Evolutionary conservation across 1,284 basidiomycete species (phyloP).

Genomic region (Xerocomus amazonicus): DNA sequence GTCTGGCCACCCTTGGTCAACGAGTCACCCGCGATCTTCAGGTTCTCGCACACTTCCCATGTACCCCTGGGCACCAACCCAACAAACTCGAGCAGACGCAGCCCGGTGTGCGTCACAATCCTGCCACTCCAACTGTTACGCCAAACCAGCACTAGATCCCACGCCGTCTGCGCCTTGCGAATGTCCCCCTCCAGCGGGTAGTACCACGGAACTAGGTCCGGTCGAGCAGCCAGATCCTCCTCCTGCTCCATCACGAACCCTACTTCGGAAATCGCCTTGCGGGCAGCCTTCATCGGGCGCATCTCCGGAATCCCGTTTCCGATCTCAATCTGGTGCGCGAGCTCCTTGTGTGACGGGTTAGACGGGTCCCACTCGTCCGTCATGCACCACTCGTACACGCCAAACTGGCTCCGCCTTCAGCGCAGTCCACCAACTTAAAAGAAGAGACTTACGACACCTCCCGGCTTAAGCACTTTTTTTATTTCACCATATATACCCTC

Average conservation of each 20-base stretch:
- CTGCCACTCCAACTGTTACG: constrained; percentile 88
- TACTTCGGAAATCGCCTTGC: constrained; percentile 78
- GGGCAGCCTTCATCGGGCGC: constrained; percentile 74
- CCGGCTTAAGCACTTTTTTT: constrained; percentile 93
- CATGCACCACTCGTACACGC: constrained; percentile 99
- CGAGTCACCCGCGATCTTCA: constrained; percentile 80
- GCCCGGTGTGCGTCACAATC: constrained; percentile 79
- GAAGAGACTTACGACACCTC: constrained; percentile 74
- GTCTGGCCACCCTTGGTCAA: constrained; percentile 83
- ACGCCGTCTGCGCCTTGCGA: constrained; percentile 86
- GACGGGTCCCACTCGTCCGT: constrained; percentile 91
- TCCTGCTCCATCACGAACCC: constrained; percentile 91
- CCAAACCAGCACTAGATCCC: constrained; percentile 89
- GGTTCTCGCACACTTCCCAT: constrained; percentile 82
- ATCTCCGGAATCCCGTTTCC: constrained; percentile 99
- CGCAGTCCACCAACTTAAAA: background rate
- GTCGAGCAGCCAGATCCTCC: constrained; percentile 90
- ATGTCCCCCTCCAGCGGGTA: constrained; percentile 96
- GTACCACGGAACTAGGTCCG: constrained; percentile 87
- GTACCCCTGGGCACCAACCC: constrained; percentile 92
- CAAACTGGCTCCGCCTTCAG: constrained; percentile 59
- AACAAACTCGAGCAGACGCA: constrained; percentile 77
- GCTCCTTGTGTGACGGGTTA: constrained; percentile 84
- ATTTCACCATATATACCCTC: constrained; percentile 97
- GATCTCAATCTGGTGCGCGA: constrained; percentile 88